These are phyloP conservation scores for Russula ochroleuca DNA, from an alignment of 768 basidiomycete species.

Conservation along the genomic window DNA sequence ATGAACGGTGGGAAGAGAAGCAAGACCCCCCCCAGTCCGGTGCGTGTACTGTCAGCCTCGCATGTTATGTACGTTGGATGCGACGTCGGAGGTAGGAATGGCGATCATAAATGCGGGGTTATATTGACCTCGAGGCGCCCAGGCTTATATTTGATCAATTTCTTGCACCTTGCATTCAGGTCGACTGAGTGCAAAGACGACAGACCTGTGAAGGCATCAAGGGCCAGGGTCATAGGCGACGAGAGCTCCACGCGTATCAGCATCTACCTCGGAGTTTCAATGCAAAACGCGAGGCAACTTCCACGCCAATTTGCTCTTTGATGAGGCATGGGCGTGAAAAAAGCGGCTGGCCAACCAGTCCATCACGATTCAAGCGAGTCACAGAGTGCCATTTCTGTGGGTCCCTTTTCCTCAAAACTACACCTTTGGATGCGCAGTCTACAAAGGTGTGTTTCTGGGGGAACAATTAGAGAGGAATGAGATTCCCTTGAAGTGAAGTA, in stretches of 20 bases:
- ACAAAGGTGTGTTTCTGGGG: neutral
- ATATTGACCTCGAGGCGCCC: slow-evolving; percentile 22
- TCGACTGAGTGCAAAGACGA: slow-evolving; percentile 13
- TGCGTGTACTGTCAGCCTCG: slow-evolving; percentile 20
- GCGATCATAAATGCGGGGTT: slow-evolving; percentile 24
- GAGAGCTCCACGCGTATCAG: slow-evolving; percentile 15
- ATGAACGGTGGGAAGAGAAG: slow-evolving; percentile 16
- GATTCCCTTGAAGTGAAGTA: slow-evolving; percentile 1
- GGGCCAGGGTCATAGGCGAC: neutral
- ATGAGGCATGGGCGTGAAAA: neutral
- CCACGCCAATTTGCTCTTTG: slow-evolving; percentile 15
- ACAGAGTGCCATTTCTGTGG: neutral
- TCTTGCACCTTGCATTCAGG: slow-evolving; percentile 21
- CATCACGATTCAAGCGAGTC: slow-evolving; percentile 1
- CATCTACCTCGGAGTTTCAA: slow-evolving; percentile 22
- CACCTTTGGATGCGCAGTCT: neutral
- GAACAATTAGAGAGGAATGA: slow-evolving; percentile 9
- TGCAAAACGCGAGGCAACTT: slow-evolving; percentile 14
- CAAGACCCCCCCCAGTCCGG: slow-evolving; percentile 3
- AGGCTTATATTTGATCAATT: slow-evolving; percentile 20
- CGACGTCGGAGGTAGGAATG: slow-evolving; percentile 24
- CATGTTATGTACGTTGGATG: slow-evolving; percentile 21
- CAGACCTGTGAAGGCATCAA: neutral
- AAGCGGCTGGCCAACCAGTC: neutral
- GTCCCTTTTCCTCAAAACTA: neutral